Base-by-base conservation (phyloP, 495 filamentous ascomycete genomes). In the Neurospora pannonica region DNA sequence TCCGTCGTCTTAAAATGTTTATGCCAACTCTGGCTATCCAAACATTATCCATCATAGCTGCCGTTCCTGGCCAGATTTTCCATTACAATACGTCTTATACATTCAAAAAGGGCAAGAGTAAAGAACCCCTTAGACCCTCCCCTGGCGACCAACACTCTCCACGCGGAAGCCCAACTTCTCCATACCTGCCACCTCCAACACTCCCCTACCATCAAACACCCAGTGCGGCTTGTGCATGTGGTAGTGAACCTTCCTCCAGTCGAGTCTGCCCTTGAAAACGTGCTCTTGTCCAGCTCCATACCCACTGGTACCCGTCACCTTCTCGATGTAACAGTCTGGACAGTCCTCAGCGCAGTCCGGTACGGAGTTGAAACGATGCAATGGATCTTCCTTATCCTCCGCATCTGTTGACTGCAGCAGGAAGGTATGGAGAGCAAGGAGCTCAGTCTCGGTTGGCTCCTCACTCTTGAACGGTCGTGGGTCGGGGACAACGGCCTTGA, bases 201-300 rank as follows among this genome's bases (percentile, higher is more conserved):
- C 82, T 37, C 89, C 88, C 38, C 90, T 85, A 36, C 91, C 91
- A 74, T 93, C 91, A 79, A 93, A 93, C 21, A 93, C 81, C 82
- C 88, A 91, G 78, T 86, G 87, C 1, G 91, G 91, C 71, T 88
- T 86, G 40, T 84, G 83, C 90, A 93, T 92, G 19, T 82, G 80
- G n/a, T 79, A 78, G 71, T 82, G 80, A 15, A 88, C 83, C 37
- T 83, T 83, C 17, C 81, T 77, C 89, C 89, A 90, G 72, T 90
- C 87, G 70, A 90, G 70, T 11, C 81, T 77, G 24, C 76, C 72
- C 76, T 77, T 76, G 38, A 71, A 73, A 40, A 79, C 70, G 74
- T 80, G 77, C 72, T 77, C 80, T 7, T 79, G 76, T 67, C 67
- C 74, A 19, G 74, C 74, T 28, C 77, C 77, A n/a, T 78, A 76